These are phyloP conservation scores for Aspergillus oerlinghausenensis DNA, from an alignment of 2,329 filamentous ascomycete species.

Conservation along the genomic window DNA sequence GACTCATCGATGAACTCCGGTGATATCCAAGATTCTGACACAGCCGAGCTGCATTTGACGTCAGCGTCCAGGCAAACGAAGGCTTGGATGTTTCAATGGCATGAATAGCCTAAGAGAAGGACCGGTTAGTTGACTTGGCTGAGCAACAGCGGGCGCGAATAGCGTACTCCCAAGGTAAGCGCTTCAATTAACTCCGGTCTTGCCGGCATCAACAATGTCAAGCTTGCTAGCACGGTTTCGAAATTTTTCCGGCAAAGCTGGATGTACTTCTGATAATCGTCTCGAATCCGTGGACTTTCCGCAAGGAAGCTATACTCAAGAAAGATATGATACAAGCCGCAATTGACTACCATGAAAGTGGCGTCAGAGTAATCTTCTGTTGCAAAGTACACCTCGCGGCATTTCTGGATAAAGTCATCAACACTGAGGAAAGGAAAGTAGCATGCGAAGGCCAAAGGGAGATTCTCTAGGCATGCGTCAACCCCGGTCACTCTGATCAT, in stretches of 20 bases:
- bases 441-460: slow-evolving; percentile 19
- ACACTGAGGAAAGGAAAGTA: slow-evolving; percentile 32
- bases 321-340: slow-evolving; percentile 37
- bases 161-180: slow-evolving; percentile 53
- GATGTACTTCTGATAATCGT: slow-evolving; percentile 27
- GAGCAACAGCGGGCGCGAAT: background rate
- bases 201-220: slow-evolving; percentile 55
- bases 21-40: slow-evolving; percentile 62
- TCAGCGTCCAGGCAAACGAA: slow-evolving; percentile 61
- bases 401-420: slow-evolving; percentile 34
- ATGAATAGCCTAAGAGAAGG: slow-evolving; percentile 49
- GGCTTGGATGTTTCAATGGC: slow-evolving; percentile 59
- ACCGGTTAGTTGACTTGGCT: slow-evolving; percentile 2
- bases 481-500: background rate
- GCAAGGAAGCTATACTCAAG: slow-evolving; percentile 23
- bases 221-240: slow-evolving; percentile 42
- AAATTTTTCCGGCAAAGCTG: slow-evolving; percentile 41
- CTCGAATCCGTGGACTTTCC: slow-evolving; percentile 15
- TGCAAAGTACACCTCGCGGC: slow-evolving; percentile 42
- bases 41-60: slow-evolving; percentile 54
- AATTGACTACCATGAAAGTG: slow-evolving; percentile 37
- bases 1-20: slow-evolving; percentile 24
- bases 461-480: slow-evolving; percentile 15
- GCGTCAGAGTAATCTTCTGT: slow-evolving; percentile 39
- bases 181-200: slow-evolving; percentile 55